Base-by-base conservation (phyloP, 257 asterid species). In the Capsicum baccatum region DNA sequence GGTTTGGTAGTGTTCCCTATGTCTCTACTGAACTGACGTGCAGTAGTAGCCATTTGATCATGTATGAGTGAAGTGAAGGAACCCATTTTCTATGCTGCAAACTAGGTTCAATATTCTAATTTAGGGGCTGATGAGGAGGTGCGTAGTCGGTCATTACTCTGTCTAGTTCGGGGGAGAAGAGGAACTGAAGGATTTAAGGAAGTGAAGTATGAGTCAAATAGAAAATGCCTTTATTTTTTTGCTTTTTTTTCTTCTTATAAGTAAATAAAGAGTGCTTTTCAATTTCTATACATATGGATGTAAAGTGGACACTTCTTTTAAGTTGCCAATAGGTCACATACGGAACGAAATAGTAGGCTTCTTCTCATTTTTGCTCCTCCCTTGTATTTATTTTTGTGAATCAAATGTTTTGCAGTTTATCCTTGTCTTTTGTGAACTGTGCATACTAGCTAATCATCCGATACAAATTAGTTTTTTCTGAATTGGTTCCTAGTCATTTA, bases 371-470 rank as follows among this genome's bases (percentile, higher is more conserved):
- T 48, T 73, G 59, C 42, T 73, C 19, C 80, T 10, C 44, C 59
- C 59, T 19, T 48, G 42, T 13, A 47, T 73, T 47, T 33, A 6
- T 13, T 44, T 73, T n/a, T 73, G 42, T 73, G 80, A 73, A 73
- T 48, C 16, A 21, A 73, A 73, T 48, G 42, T 73, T 73, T 73
- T 73, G 58, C 42, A 73, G 42, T 42, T 73, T 19, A 73, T 73
- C 12, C 8, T 26, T 19, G 80, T 47, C 12, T 59, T 73, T 19
- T n/a, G 9, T 48, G 60, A 37, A 48, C 9, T 73, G 39, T 48
- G 60, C 59, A 19, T 73, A 26, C 80, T 73, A 73, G 42, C 59
- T 73, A 73, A n/a, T 47, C 80, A 73, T 21, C 80, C n/a, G 19
- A 48, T 48, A 1, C 42, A 48, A 73, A 50, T 54, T 73, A n/a